These are phyloP conservation scores for Phoma sp. DNA, from an alignment of 2,329 filamentous ascomycete genomes.

Conservation along the genomic window DNA sequence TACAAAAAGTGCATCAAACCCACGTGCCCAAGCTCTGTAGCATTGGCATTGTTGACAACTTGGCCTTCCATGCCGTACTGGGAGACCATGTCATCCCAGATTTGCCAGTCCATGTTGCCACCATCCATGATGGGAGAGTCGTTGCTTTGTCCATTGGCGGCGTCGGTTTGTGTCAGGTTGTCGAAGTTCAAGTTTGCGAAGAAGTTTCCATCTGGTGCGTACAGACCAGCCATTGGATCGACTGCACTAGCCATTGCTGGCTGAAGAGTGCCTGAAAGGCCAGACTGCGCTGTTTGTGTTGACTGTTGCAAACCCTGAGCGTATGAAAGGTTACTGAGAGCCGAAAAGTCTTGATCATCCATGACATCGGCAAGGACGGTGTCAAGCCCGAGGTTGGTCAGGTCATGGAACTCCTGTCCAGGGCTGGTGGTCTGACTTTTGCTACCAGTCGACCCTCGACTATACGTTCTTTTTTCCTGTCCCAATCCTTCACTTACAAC, in stretches of 20 bases:
- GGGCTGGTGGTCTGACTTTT: neutral
- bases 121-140: slow-evolving; percentile 44
- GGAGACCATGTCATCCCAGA: slow-evolving; percentile 56
- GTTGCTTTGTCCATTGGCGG: slow-evolving; percentile 10
- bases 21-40: slow-evolving; percentile 6
- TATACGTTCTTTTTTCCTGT: neutral
- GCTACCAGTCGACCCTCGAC: neutral
- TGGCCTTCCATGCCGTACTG: slow-evolving; percentile 55
- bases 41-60: neutral
- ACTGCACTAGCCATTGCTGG: slow-evolving; percentile 3
- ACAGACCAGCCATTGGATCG: neutral
- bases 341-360: slow-evolving; percentile 18
- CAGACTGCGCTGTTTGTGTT: slow-evolving; percentile 4
- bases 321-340: neutral
- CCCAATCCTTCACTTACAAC: neutral
- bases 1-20: slow-evolving; percentile 16
- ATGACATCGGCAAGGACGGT: slow-evolving; percentile 38
- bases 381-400: slow-evolving; percentile 36
- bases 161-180: slow-evolving; percentile 26
- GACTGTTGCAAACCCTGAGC: neutral
- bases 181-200: slow-evolving; percentile 3
- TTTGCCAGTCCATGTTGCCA: slow-evolving; percentile 55
- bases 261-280: slow-evolving; percentile 2
- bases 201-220: slow-evolving; percentile 2
- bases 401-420: slow-evolving; percentile 27